Conservation (phyloP, 306 rosid species). For the Acacia acuminata region DNA sequence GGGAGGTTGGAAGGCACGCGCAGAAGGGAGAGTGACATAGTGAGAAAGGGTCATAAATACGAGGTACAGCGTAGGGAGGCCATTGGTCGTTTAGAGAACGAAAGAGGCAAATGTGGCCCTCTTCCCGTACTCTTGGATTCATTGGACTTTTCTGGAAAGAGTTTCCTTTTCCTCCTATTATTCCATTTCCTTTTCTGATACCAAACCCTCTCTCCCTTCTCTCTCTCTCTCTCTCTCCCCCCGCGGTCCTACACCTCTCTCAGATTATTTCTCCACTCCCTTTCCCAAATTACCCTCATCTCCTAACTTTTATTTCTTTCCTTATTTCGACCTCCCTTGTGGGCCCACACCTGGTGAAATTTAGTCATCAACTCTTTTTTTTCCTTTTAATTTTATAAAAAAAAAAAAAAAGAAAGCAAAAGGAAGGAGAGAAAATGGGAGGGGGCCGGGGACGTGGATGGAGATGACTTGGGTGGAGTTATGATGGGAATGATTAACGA, state of each 20-base stretch:
- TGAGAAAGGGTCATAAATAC: conserved; percentile 51
- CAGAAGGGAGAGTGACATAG: conserved; percentile 31
- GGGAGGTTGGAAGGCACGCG: conserved; percentile 29
- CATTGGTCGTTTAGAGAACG: conserved; percentile 55
- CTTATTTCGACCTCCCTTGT: conserved; percentile 30
- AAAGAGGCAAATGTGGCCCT: conserved; percentile 84
- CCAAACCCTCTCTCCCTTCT: conserved; percentile 6
- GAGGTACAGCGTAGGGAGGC: conserved; percentile 66
- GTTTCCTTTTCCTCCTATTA: conserved; percentile 63
- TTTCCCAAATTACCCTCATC: conserved; percentile 43
- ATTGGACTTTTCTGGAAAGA: conserved; percentile 71
- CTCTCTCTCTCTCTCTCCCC: neutral
- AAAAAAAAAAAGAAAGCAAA: neutral
- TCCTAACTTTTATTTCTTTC: neutral
- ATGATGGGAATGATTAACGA: conserved; percentile 43
- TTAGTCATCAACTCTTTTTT: conserved; percentile 21
- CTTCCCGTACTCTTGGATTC: conserved; percentile 96
- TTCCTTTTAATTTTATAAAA: too few species aligned
- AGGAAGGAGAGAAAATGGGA: neutral
- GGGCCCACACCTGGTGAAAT: conserved; percentile 39
- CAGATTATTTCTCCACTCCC: neutral
- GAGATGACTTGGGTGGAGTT: conserved; percentile 30
- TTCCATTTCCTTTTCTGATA: conserved; percentile 61
- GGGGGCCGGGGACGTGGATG: neutral
- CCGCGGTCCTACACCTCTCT: neutral